Evolutionary conservation across 345 rosid species (phyloP), one percentile per base, ranked within the genome.

Genomic region (Eutrema yunnanense): DNA sequence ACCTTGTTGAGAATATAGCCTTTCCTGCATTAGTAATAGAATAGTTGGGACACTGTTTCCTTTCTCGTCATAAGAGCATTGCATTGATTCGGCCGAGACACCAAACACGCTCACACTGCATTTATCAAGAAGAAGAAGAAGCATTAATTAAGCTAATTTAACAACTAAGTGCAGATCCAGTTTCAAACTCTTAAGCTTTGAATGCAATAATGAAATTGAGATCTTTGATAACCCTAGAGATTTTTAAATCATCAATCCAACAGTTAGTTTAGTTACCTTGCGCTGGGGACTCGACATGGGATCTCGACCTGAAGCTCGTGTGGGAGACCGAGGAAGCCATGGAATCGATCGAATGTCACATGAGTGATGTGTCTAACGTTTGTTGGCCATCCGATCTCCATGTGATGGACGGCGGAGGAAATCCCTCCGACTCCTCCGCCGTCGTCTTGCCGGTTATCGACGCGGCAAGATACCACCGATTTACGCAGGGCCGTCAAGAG

Each of bases 81-180:
- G 97, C 99, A 94, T 94, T 36, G 97, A 94, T 55, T 91, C 96
- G 2, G 99, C 96, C 3, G 99, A 95, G 61, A 95, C 99, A 6
- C 99, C 97, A 82, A 95, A 95, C 59, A 95, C 96, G 19, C 90
- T 95, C 63, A 86, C 97, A 74, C 97, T 95, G 83, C 78, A 82
- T 54, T 67, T 52, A 22, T 22, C 26, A 22, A 22, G 26, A 34
- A 66, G 65, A 68, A 8, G 4, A 43, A 42, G 30, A 53, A 22
- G 0, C 34, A 61, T 61, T 46, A 3, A 36, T 19, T 11, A 53
- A 71, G 52, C 59, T 65, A 64, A 69, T 30, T 13, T 1, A 9
- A 36, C 40, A 53, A 41, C 7, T 7, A 70, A 49, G 3, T 44
- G 14, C 53, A 67, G 69, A 67, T 60, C 69, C 37, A 60, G 11